These are phyloP conservation scores for Epichloe brachyelytri DNA, from an alignment of 2,329 filamentous ascomycete genomes.

Conservation along the genomic window DNA sequence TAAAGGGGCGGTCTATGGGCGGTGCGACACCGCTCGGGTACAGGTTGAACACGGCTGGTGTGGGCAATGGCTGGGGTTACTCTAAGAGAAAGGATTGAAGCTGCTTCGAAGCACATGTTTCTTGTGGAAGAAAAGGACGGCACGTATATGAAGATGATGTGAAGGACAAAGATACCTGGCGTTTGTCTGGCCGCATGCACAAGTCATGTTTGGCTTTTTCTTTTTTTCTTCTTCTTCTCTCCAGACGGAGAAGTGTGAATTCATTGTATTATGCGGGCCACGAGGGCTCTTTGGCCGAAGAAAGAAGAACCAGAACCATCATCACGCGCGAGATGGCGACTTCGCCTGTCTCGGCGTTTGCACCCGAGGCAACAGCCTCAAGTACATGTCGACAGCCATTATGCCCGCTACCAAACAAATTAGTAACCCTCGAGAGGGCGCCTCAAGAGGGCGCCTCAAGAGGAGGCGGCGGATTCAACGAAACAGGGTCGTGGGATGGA, in stretches of 20 bases:
- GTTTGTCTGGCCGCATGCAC: neutral
- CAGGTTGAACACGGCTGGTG: constrained; percentile 29
- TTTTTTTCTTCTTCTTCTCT: too few species aligned
- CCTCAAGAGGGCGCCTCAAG: too few species aligned
- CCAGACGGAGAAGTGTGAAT: too few species aligned
- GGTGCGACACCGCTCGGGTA: constrained; percentile 46
- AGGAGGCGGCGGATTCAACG: neutral
- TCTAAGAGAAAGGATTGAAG: constrained; percentile 29
- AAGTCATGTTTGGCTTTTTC: too few species aligned
- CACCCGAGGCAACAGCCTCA: constrained; percentile 33
- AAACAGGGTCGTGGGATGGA: neutral
- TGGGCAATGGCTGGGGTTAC: constrained; percentile 49
- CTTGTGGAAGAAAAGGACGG: neutral
- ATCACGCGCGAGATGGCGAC: neutral
- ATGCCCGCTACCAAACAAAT: constrained; percentile 26
- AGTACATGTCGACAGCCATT: constrained; percentile 42
- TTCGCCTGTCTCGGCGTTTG: constrained; percentile 1
- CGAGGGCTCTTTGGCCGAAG: neutral
- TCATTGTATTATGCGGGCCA: neutral
- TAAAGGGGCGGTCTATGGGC: constrained; percentile 37
- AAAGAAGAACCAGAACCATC: neutral
- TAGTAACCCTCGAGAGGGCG: neutral
- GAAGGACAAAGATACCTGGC: neutral
- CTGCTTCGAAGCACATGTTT: neutral
- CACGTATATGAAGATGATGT: neutral